phyloP scores from a whole-genome alignment of 331 rosid species.

The Spiraea crenata region DNA sequence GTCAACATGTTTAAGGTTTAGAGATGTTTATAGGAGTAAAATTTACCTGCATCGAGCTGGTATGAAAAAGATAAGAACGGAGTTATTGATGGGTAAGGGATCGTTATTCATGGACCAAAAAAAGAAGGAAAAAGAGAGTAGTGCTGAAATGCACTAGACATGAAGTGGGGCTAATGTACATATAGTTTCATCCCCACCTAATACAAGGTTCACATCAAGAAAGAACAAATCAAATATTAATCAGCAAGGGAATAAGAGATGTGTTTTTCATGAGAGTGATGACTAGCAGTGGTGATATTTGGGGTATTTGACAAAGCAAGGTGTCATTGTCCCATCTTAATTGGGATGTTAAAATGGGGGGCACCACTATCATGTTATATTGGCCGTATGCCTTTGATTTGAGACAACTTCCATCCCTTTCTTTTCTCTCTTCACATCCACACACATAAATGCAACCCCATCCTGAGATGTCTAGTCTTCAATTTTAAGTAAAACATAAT shows the following conservation, averaged over 20 bases:
- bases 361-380: constrained; percentile 22
- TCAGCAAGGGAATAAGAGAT: background rate
- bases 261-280: background rate
- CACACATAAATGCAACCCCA: background rate
- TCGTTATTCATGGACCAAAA: too few relatives aligned
- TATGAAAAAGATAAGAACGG: too few relatives aligned
- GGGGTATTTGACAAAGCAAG: constrained; percentile 22
- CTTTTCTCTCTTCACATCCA: background rate
- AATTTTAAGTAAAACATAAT: too few relatives aligned
- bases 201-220: too few relatives aligned
- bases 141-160: background rate
- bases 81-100: too few relatives aligned
- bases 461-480: background rate
- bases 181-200: background rate
- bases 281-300: constrained; percentile 5
- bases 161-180: background rate
- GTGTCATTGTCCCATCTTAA: constrained; percentile 26
- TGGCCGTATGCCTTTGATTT: constrained; percentile 21
- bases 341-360: background rate
- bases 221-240: background rate
- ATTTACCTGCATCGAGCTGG: too few relatives aligned
- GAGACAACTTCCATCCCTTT: constrained; percentile 20
- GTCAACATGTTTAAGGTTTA: background rate
- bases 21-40: background rate
- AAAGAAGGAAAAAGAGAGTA: background rate